Percentiles rank a stretch among this genome's conserved stretches.
phyloP scores from a whole-genome alignment of 2,329 filamentous ascomycete genomes.

The Epichloe gansuensis region DNA sequence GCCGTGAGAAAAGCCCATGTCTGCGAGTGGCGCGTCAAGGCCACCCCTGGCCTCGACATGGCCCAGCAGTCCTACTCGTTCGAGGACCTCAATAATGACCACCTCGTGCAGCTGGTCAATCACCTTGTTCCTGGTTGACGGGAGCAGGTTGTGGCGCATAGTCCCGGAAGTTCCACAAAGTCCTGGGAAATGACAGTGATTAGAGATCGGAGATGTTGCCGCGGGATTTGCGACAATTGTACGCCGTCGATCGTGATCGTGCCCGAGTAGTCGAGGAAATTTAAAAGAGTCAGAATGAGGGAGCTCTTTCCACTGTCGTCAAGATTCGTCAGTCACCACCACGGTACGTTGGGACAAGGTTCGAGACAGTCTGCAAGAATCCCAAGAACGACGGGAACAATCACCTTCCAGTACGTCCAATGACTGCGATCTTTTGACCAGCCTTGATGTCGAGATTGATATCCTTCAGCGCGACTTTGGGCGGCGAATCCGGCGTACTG shows the following conservation, averaged over 20 bases:
- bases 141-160: conserved; percentile 4
- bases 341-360: neutral
- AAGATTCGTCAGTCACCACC: neutral
- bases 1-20: conserved; percentile 8
- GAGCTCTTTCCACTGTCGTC: conserved; percentile 13
- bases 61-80: conserved; percentile 7
- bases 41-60: conserved; percentile 5
- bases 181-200: conserved; percentile 22
- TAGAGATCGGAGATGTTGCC: conserved; percentile 14
- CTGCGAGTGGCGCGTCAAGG: conserved; percentile 6
- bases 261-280: neutral
- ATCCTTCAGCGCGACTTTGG: neutral
- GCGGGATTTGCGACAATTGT: conserved; percentile 14
- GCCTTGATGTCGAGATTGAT: conserved; percentile 3
- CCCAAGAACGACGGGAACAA: neutral
- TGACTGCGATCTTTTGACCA: conserved; percentile 11
- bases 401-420: conserved; percentile 11
- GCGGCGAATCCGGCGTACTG: neutral
- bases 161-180: conserved; percentile 9
- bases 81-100: conserved; percentile 1
- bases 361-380: neutral
- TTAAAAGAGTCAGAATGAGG: neutral
- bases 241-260: conserved; percentile 15
- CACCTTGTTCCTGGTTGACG: neutral
- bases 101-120: neutral